Base-by-base conservation (phyloP, 2,329 filamentous ascomycete genomes). In the Celoporthe dispersa region DNA sequence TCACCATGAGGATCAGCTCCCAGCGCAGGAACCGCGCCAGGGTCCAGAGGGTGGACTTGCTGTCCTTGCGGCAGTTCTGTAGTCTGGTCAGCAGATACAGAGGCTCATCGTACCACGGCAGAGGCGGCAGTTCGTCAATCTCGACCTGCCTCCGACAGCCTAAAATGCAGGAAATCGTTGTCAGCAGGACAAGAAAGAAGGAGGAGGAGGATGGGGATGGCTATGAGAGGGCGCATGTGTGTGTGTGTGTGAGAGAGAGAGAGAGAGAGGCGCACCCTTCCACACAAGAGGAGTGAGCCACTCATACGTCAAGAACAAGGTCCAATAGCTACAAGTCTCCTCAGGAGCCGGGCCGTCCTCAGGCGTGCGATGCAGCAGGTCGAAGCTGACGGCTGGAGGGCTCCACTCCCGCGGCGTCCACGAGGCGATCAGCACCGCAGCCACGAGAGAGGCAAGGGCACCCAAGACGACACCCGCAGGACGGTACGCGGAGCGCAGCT, bases 41-140 rank as follows among this genome's bases (percentile, higher is more conserved):
- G 0, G 86, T 87, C 78, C 80, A 80, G 19, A 84, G 68, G 3
- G 85, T 87, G 22, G 77, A 81, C 70, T 79, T 80, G 37, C 80
- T 80, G 68, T 81, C 81, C 37, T 75, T 74, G 2, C 86, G 81
- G 16, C 85, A 84, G 25, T 79, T 74, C 35, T 82, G 80, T 14
- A 87, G 78, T 69, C 79, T 80, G 31, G 78, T 77, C 1, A 86
- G 78, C 22, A 87, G 81, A 65, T 85, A 77, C 31, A 83, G 75
- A 11, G 86, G 86, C 71, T 87, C 85, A 66, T 88, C 86, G 72
- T 87, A 87, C 84, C 85, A 87, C 1, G 86, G 84, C 39, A 87
- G 76, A 37, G 74, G 80, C 2, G 85, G 84, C 28, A 87, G 80
- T 72, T 83, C 81, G 51, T 83, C 80, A 73, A 85, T 80, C 35